Conservation (phyloP, 2,329 filamentous ascomycete genomes). For the Botryotinia convoluta region DNA sequence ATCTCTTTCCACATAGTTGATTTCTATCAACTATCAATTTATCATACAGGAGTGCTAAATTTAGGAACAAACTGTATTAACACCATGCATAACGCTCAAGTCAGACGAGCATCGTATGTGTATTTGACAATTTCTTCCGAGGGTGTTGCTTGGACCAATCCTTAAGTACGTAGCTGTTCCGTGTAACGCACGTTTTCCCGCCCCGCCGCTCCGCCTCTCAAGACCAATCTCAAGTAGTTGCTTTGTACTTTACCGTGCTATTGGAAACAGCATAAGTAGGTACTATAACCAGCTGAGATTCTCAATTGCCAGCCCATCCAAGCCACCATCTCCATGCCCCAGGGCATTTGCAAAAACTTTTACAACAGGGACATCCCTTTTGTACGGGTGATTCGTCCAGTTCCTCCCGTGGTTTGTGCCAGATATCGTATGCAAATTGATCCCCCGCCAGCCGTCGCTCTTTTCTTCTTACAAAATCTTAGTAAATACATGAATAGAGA, state of each 20-base stretch:
- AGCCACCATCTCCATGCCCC: not conserved
- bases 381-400: not conserved
- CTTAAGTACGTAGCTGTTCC: not conserved
- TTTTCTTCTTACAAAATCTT: not conserved
- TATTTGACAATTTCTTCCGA: not conserved
- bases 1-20: not conserved
- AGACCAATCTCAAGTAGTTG: not conserved
- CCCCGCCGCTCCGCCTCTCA: not conserved
- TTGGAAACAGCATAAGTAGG: not conserved
- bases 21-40: not conserved
- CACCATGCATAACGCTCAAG: not conserved
- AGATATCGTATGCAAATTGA: constrained; percentile 13
- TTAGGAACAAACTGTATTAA: not conserved
- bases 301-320: constrained; percentile 1
- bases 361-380: not conserved
- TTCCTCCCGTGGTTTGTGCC: constrained; percentile 13
- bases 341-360: not conserved
- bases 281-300: not conserved
- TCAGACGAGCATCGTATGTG: not conserved
- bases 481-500: not conserved
- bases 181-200: not conserved
- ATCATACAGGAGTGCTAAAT: not conserved
- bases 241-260: not conserved
- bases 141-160: not conserved
- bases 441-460: not conserved